A percentile compares a stretch with the other conserved stretches of the same genome.
These are phyloP conservation scores for Aspergillus sclerotiicarbonarius DNA, from an alignment of 495 filamentous ascomycete species.

Conservation along the genomic window DNA sequence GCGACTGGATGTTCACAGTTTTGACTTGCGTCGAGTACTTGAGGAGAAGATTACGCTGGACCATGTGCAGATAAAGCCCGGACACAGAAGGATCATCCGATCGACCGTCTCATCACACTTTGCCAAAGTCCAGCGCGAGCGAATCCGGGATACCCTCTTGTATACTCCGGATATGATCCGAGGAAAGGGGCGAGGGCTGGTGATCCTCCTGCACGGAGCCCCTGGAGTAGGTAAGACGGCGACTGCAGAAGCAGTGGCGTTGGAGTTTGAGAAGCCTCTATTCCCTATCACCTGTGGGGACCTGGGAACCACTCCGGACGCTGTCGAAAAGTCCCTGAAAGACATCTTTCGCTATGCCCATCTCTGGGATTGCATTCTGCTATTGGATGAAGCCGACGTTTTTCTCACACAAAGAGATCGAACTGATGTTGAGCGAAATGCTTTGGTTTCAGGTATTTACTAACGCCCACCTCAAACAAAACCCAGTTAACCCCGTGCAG, in stretches of 20 bases:
- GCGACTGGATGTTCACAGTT: not conserved
- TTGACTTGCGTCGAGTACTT: not conserved
- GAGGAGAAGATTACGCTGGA: not conserved
- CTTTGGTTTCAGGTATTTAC: constrained; percentile 44
- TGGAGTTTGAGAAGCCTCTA: constrained; percentile 16
- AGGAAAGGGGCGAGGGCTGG: constrained; percentile 38
- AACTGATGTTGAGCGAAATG: constrained; percentile 43
- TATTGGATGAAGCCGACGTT: constrained; percentile 56
- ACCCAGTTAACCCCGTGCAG: constrained; percentile 9
- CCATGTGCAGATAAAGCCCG: not conserved
- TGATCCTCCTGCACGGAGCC: constrained; percentile 49
- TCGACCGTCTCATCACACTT: not conserved
- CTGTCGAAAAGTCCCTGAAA: constrained; percentile 38
- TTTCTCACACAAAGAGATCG: constrained; percentile 43
- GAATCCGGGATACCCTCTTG: not conserved
- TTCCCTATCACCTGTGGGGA: constrained; percentile 29
- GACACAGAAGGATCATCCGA: not conserved
- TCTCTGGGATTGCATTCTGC: constrained; percentile 45
- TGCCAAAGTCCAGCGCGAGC: not conserved
- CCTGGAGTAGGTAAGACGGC: constrained; percentile 43
- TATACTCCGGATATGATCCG: constrained; percentile 14
- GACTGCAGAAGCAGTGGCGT: constrained; percentile 28
- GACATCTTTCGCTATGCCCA: constrained; percentile 38
- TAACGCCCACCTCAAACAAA: not conserved
- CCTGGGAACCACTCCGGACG: constrained; percentile 31